Conservation (phyloP, 805 yeast species). For the Candida parachauliodes region DNA sequence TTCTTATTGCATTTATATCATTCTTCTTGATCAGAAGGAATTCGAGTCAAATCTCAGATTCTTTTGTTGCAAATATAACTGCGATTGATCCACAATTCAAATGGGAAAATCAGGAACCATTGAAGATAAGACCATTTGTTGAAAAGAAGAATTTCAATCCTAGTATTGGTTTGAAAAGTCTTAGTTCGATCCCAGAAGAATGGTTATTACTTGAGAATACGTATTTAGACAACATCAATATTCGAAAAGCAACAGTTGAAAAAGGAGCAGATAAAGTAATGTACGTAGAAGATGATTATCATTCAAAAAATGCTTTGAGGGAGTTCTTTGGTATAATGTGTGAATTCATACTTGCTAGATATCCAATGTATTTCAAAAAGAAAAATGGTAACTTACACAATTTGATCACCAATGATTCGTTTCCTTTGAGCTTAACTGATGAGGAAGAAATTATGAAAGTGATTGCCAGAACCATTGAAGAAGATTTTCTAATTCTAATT, state of each 20-base stretch:
- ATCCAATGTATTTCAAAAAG: conserved; percentile 49
- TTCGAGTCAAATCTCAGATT: not conserved
- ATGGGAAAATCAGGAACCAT: conserved; percentile 44
- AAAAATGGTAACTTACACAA: conserved; percentile 29
- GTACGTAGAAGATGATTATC: conserved; percentile 18
- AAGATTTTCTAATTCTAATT: conserved; percentile 56
- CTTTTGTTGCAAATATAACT: not conserved
- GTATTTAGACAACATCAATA: conserved; percentile 43
- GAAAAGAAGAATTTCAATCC: conserved; percentile 34
- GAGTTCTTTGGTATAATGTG: conserved; percentile 48
- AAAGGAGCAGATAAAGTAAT: conserved; percentile 29
- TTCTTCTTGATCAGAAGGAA: not conserved
- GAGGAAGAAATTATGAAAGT: conserved; percentile 19
- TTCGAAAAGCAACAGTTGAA: conserved; percentile 32
- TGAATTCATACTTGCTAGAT: conserved; percentile 41
- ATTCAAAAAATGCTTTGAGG: conserved; percentile 31
- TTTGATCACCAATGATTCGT: conserved; percentile 35
- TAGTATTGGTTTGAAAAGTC: conserved; percentile 30
- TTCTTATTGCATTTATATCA: not conserved
- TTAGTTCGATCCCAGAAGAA: conserved; percentile 40
- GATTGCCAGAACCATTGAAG: conserved; percentile 47
- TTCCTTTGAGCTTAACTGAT: conserved; percentile 26
- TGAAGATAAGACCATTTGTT: conserved; percentile 36
- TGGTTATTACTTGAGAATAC: conserved; percentile 63
- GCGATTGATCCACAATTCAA: conserved; percentile 25